A percentile compares a stretch with the other conserved stretches of the same genome.
Evolutionary conservation across 495 filamentous ascomycete genomes (phyloP).

Genomic region (Hapsidospora chrysogenum): DNA sequence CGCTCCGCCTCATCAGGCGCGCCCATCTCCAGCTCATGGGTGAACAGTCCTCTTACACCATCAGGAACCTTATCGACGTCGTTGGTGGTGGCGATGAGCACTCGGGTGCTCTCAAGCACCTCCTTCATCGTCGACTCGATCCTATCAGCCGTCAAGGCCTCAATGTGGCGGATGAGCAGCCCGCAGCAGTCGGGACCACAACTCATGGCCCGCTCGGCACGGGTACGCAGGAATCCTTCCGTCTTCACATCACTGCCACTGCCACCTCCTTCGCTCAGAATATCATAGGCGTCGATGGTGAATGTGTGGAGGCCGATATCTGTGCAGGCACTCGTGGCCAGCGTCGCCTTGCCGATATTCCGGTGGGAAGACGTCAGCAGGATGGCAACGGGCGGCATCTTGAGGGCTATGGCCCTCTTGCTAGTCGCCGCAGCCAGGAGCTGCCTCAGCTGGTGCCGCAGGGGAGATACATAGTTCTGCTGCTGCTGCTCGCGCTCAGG

Average conservation of each 20-base stretch:
- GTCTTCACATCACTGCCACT: conserved; percentile 85
- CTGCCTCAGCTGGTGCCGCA: conserved; percentile 66
- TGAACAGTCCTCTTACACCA: conserved; percentile 77
- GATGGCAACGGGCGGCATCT: conserved; percentile 75
- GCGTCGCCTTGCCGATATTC: conserved; percentile 71
- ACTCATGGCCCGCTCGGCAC: conserved; percentile 73
- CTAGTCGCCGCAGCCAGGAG: conserved; percentile 79
- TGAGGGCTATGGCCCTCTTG: conserved; percentile 68
- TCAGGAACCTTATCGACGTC: conserved; percentile 89
- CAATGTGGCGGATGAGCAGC: conserved; percentile 74
- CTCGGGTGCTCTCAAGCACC: conserved; percentile 51
- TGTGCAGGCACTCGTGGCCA: conserved; percentile 59
- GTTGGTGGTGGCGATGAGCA: conserved; percentile 83
- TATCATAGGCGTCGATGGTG: conserved; percentile 80
- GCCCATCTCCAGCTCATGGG: conserved; percentile 84
- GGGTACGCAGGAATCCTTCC: conserved; percentile 70
- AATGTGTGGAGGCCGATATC: conserved; percentile 88
- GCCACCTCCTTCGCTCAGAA: conserved; percentile 72
- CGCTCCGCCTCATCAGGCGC: conserved; percentile 88
- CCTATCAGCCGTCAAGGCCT: conserved; percentile 77
- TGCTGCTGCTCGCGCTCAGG: conserved; percentile 7
- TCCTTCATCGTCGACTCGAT: conserved; percentile 74
- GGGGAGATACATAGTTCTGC: conserved; percentile 38
- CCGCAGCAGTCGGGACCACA: conserved; percentile 72
- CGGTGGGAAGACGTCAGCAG: conserved; percentile 80